Evolutionary conservation across 78 protist species (phyloP).

Genomic region (Dictyostelium capitatum): DNA sequence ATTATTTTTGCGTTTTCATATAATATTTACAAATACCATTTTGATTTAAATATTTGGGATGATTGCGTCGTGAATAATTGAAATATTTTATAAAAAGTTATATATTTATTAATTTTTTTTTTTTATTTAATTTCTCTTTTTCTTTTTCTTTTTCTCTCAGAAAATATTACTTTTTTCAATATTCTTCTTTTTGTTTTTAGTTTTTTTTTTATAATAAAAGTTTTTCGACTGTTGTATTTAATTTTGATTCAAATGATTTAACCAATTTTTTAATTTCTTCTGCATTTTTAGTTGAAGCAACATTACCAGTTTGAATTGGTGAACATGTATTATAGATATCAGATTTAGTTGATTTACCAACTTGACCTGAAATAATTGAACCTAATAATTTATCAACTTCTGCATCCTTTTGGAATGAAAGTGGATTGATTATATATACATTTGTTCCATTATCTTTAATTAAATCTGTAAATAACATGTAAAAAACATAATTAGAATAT

Average conservation of each 20-base stretch:
- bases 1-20: too few relatives aligned
- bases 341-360: conserved; percentile 42
- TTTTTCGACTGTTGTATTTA: neutral
- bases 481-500: neutral
- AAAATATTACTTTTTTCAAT: conserved; percentile 2
- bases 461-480: conserved; percentile 4
- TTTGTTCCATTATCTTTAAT: conserved; percentile 39
- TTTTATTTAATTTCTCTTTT: neutral
- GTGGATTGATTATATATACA: conserved; percentile 73
- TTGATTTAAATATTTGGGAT: neutral
- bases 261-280: conserved; percentile 20
- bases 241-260: conserved; percentile 28
- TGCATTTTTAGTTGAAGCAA: neutral
- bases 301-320: conserved; percentile 41
- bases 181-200: neutral
- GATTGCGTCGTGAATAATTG: neutral
- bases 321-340: conserved; percentile 50
- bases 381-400: conserved; percentile 65
- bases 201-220: conserved; percentile 7
- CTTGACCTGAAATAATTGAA: conserved; percentile 44
- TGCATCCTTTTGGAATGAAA: conserved; percentile 45
- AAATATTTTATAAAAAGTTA: too few relatives aligned
- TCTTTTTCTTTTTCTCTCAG: neutral
- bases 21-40: too few relatives aligned
- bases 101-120: neutral